A percentile compares a stretch with the other conserved stretches of the same genome.
These are phyloP conservation scores for Xerophyta viscosa DNA, from an alignment of 106 monocot species.

Conservation along the genomic window DNA sequence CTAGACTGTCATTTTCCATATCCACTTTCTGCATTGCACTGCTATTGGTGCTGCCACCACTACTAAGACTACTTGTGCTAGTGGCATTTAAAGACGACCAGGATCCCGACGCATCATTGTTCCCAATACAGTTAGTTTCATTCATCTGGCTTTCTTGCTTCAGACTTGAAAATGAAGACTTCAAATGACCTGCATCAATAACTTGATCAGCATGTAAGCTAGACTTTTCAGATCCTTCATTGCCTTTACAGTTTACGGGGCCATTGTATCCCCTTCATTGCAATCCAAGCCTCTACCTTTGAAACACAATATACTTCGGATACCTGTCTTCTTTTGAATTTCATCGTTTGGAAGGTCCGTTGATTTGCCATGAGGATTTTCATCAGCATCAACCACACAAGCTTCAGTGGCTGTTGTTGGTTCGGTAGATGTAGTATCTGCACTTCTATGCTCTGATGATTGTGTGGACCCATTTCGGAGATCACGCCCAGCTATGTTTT, in stretches of 20 bases:
- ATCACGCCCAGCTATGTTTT: conserved; percentile 1
- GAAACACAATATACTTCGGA: conserved; percentile 69
- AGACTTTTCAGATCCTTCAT: conserved; percentile 56
- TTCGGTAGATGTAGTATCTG: conserved; percentile 1
- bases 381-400: conserved; percentile 11
- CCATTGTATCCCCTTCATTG: conserved; percentile 68
- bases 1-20: conserved; percentile 70
- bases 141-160: conserved; percentile 28
- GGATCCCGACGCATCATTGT: conserved; percentile 66
- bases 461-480: background rate
- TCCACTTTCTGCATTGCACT: conserved; percentile 81
- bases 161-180: conserved; percentile 22
- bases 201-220: conserved; percentile 67
- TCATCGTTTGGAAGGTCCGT: conserved; percentile 37
- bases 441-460: background rate
- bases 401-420: conserved; percentile 27
- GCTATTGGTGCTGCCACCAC: conserved; percentile 82
- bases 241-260: conserved; percentile 68
- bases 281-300: conserved; percentile 82
- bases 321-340: conserved; percentile 40
- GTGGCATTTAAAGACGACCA: conserved; percentile 72
- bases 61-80: conserved; percentile 76
- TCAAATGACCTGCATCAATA: conserved; percentile 25
- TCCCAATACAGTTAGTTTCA: conserved; percentile 36
- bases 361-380: conserved; percentile 34